phyloP scores from a whole-genome alignment of 1,284 basidiomycete genomes.

The Fereydounia khargensis region DNA sequence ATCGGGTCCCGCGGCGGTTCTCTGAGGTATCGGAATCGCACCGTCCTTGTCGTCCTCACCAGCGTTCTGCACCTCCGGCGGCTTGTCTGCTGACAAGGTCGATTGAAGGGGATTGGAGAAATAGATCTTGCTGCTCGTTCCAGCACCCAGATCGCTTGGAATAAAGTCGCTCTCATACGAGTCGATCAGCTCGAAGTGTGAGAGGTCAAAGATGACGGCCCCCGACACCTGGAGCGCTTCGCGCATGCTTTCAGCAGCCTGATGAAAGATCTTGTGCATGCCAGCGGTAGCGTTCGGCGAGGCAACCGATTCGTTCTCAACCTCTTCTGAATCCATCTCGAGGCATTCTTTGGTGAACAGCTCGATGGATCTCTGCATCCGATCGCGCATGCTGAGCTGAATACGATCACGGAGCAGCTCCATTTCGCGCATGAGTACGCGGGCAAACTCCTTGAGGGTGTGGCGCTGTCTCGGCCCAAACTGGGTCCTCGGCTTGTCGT shows the following conservation, averaged over 20 bases:
- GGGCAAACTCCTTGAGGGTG: slow-evolving; percentile 88
- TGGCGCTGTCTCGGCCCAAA: slow-evolving; percentile 85
- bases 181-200: slow-evolving; percentile 83
- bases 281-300: slow-evolving; percentile 12
- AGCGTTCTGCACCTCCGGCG: background rate
- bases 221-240: slow-evolving; percentile 87
- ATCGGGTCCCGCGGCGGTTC: slow-evolving; percentile 22
- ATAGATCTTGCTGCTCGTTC: slow-evolving; percentile 52
- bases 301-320: slow-evolving; percentile 14
- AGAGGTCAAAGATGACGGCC: slow-evolving; percentile 84
- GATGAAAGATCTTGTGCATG: slow-evolving; percentile 28
- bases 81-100: slow-evolving; percentile 2
- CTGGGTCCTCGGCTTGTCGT: slow-evolving; percentile 76
- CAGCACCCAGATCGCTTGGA: slow-evolving; percentile 16
- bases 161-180: slow-evolving; percentile 65
- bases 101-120: slow-evolving; percentile 34
- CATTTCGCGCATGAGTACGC: slow-evolving; percentile 89
- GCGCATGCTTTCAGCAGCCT: slow-evolving; percentile 81
- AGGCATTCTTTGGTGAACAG: slow-evolving; percentile 90
- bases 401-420: slow-evolving; percentile 93
- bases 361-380: slow-evolving; percentile 92
- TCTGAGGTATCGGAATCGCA: background rate
- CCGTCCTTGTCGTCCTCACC: background rate
- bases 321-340: slow-evolving; percentile 70
- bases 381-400: slow-evolving; percentile 82